Evolutionary conservation across 768 basidiomycete genomes (phyloP), one percentile per base, ranked within the genome.

Genomic region (Paxillus rubicundulus): DNA sequence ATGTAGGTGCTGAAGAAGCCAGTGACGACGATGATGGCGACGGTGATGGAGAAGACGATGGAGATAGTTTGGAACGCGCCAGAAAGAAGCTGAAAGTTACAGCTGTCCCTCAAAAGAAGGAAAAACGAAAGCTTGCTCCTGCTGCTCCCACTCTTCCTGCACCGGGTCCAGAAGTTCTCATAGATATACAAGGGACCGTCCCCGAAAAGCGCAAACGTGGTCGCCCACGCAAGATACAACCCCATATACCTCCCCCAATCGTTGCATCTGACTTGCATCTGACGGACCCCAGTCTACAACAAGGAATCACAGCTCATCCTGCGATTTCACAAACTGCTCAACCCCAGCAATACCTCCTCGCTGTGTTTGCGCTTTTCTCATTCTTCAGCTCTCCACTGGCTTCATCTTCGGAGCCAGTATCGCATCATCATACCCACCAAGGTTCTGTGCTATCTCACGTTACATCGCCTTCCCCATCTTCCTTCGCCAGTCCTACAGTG

Each of bases 141-240:
- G 60, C 63, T 53, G 43, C 52, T 55, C 47, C 63, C 37, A 32
- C 65, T 58, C 44, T 64, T 21, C 32, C 59, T 50, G 41, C 34
- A 57, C 32, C 63, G 58, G 48, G 63, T 28, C 47, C 70, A 45
- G 54, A 53, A 20, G 50, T 40, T 16, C 17, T 73, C 63, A 66
- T 65, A 8, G 65, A 66, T 30, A 70, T 57, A 2, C 51, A 63
- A 7, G 67, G 57, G 16, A 68, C 45, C 14, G 71, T 77, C 0
- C 81, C 82, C 0, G 87, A 89, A 73, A 92, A 91, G 74, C 78
- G 89, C 59, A 93, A 93, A 73, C 80, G 91, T 8, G 91, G 91
- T 13, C 72, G 91, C 28, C 91, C 91, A 14, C 79, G 89, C 60
- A 92, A 92, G 72, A 77, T 84, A 42, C 74, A 79, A 10, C 73